phyloP scores from a whole-genome alignment of 2,329 filamentous ascomycete genomes.

The Alternaria conjuncta region DNA sequence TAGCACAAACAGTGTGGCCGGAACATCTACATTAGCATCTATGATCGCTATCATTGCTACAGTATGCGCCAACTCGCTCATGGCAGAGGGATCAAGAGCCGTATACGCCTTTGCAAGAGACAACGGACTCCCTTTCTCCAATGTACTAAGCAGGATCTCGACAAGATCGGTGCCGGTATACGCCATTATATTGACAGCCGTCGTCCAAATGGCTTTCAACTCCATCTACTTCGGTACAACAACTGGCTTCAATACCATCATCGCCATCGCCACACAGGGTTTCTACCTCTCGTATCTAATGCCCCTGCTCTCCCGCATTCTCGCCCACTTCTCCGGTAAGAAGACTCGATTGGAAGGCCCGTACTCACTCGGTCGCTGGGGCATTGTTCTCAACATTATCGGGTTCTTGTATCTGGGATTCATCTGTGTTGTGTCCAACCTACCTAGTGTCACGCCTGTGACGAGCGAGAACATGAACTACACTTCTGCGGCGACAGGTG shows the following conservation, averaged over 20 bases:
- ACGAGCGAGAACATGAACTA: conserved; percentile 64
- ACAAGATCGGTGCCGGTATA: conserved; percentile 58
- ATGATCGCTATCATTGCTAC: conserved; percentile 59
- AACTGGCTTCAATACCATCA: conserved; percentile 63
- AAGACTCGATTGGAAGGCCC: conserved; percentile 53
- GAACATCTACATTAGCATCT: conserved; percentile 54
- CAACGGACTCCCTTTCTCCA: conserved; percentile 60
- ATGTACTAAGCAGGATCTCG: conserved; percentile 55
- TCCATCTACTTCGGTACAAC: conserved; percentile 63
- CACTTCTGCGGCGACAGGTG: conserved; percentile 62
- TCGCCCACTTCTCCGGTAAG: conserved; percentile 54
- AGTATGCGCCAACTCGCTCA: conserved; percentile 55
- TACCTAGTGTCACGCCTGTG: conserved; percentile 60
- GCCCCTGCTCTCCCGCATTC: conserved; percentile 59
- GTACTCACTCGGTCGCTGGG: conserved; percentile 55
- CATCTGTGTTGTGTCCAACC: conserved; percentile 63
- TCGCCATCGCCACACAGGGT: conserved; percentile 63
- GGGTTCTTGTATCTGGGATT: conserved; percentile 62
- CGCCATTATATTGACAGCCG: conserved; percentile 55
- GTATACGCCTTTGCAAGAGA: conserved; percentile 60
- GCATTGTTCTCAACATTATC: conserved; percentile 55
- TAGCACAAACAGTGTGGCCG: conserved; percentile 54
- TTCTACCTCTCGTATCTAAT: conserved; percentile 67
- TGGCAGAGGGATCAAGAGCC: conserved; percentile 56
- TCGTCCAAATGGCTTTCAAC: conserved; percentile 61